These are phyloP conservation scores for Corchorus capsularis DNA, from an alignment of 345 rosid species.

Conservation along the genomic window DNA sequence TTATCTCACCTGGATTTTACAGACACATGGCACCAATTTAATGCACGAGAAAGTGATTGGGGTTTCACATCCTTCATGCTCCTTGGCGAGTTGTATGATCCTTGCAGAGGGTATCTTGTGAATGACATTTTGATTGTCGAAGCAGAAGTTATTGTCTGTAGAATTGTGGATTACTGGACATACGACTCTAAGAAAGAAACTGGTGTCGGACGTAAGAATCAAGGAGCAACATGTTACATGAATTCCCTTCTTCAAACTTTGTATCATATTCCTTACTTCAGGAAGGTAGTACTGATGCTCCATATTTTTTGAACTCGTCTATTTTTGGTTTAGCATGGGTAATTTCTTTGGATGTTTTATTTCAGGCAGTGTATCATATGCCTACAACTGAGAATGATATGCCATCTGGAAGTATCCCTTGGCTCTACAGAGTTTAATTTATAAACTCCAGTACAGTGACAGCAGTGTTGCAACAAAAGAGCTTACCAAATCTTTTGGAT, in stretches of 20 bases:
- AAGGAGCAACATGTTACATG: slow-evolving; percentile 99
- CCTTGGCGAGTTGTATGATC: slow-evolving; percentile 89
- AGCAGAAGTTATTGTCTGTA: slow-evolving; percentile 90
- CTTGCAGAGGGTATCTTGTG: slow-evolving; percentile 74
- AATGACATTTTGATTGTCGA: slow-evolving; percentile 77
- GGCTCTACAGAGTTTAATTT: slow-evolving; percentile 97
- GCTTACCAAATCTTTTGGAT: slow-evolving; percentile 94
- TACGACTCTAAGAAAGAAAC: slow-evolving; percentile 96
- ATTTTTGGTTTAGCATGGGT: slow-evolving; percentile 5
- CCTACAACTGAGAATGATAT: slow-evolving; percentile 93
- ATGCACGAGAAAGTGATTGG: slow-evolving; percentile 93
- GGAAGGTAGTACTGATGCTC: slow-evolving; percentile 61
- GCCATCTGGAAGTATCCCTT: slow-evolving; percentile 94
- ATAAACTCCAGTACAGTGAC: slow-evolving; percentile 92
- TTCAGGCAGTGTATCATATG: slow-evolving; percentile 98
- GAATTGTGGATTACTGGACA: slow-evolving; percentile 78
- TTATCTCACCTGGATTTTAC: slow-evolving; percentile 28
- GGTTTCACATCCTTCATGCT: slow-evolving; percentile 95
- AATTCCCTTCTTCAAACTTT: slow-evolving; percentile 93
- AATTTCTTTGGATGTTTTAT: slow-evolving; percentile 17
- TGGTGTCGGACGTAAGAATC: slow-evolving; percentile 97
- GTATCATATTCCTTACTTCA: slow-evolving; percentile 91
- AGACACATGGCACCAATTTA: slow-evolving; percentile 95
- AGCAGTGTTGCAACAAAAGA: slow-evolving; percentile 96
- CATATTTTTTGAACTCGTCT: slow-evolving; percentile 16